Evolutionary conservation across 805 yeast genomes (phyloP).

Genomic region (Vanderwaltozyma polyspora): DNA sequence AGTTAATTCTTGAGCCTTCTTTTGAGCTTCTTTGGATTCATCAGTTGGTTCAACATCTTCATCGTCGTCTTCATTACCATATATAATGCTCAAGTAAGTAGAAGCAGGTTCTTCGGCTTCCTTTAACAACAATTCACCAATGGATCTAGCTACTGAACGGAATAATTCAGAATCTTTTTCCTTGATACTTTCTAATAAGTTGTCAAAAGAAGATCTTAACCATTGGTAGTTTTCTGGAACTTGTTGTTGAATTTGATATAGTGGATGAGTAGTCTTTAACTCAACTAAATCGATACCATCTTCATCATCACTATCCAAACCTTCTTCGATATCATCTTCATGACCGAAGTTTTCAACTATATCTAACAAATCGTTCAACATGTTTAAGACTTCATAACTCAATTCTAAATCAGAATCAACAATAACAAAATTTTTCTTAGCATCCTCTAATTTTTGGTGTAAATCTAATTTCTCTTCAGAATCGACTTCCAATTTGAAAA

Average conservation of each 20-base stretch:
- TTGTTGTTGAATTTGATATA: constrained; percentile 30
- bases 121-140: constrained; percentile 54
- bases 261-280: constrained; percentile 44
- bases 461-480: constrained; percentile 28
- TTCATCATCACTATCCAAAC: constrained; percentile 48
- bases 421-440: constrained; percentile 35
- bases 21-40: constrained; percentile 34
- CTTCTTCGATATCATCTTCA: constrained; percentile 41
- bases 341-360: constrained; percentile 57
- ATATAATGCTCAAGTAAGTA: constrained; percentile 44
- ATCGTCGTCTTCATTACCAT: constrained; percentile 36
- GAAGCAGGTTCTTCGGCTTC: constrained; percentile 53
- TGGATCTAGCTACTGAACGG: constrained; percentile 34
- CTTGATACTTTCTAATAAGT: constrained; percentile 11
- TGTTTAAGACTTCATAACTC: constrained; percentile 41
- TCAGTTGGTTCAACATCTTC: constrained; percentile 4
- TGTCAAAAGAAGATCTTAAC: constrained; percentile 27
- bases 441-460: constrained; percentile 33
- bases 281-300: constrained; percentile 28
- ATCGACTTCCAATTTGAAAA: constrained; percentile 40
- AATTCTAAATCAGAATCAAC: constrained; percentile 33
- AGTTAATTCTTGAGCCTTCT: constrained; percentile 37
- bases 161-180: constrained; percentile 20
- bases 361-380: constrained; percentile 58
- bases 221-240: constrained; percentile 40